A percentile compares a stretch with the other conserved stretches of the same genome.
These are phyloP conservation scores for Phaeosphaeriaceae sp. DNA, from an alignment of 2,329 filamentous ascomycete species.

Conservation along the genomic window DNA sequence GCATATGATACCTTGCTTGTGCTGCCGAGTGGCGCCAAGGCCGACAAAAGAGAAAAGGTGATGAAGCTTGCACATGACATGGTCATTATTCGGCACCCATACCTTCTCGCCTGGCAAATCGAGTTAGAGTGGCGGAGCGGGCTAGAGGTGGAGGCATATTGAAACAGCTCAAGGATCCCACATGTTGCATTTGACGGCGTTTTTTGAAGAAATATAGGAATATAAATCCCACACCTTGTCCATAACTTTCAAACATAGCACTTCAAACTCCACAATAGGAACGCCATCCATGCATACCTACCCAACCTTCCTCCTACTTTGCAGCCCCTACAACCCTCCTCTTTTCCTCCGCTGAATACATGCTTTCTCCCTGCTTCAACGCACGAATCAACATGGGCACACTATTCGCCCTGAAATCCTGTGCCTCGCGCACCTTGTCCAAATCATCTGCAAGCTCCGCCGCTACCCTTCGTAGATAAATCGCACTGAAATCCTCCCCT, in stretches of 20 bases:
- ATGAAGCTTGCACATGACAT: constrained; percentile 83
- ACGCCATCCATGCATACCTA: constrained; percentile 10
- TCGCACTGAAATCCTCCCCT: constrained; percentile 61
- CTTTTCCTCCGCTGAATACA: constrained; percentile 65
- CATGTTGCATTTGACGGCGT: no score
- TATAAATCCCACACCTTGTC: background rate
- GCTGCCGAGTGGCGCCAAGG: constrained; percentile 71
- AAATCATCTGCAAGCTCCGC: constrained; percentile 76
- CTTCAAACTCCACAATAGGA: constrained; percentile 17
- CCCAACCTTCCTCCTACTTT: background rate
- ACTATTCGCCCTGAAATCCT: constrained; percentile 71
- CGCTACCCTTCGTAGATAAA: constrained; percentile 73
- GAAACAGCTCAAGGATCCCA: constrained; percentile 1
- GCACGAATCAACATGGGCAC: constrained; percentile 70
- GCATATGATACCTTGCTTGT: constrained; percentile 79
- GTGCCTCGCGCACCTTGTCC: constrained; percentile 70
- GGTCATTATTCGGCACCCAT: constrained; percentile 95
- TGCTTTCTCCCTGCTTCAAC: constrained; percentile 69
- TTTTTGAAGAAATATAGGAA: background rate
- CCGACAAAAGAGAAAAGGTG: constrained; percentile 72
- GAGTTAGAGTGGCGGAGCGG: constrained; percentile 81
- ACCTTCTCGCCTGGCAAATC: constrained; percentile 88
- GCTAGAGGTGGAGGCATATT: constrained; percentile 39
- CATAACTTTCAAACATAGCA: background rate
- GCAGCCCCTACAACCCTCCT: constrained; percentile 45